Evolutionary conservation across 192 early-diverging fungal genomes (phyloP).

Genomic region (Chytriomyces sp.): DNA sequence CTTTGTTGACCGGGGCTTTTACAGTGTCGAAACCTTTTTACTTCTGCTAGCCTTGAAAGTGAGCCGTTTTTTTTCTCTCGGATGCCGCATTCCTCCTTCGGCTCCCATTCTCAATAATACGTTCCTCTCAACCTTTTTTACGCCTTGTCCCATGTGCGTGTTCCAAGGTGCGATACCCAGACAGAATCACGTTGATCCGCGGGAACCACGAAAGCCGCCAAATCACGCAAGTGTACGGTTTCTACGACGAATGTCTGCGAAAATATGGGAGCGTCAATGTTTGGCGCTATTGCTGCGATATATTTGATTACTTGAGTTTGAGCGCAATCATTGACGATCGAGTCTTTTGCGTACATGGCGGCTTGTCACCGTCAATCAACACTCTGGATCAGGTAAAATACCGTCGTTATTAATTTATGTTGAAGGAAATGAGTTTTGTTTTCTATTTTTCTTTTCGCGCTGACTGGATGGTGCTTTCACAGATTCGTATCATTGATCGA

Average conservation of each 20-base stretch:
- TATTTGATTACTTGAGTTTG: conserved; percentile 96
- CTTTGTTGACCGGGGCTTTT: conserved; percentile 99
- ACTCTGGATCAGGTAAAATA: conserved; percentile 83
- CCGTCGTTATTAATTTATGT: background rate
- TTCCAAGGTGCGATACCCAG: conserved; percentile 54
- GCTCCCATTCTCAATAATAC: too few species aligned
- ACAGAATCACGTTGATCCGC: conserved; percentile 87
- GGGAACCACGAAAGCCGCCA: conserved; percentile 99
- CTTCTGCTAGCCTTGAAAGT: conserved; percentile 95
- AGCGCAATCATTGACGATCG: conserved; percentile 95
- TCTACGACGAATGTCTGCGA: conserved; percentile 98
- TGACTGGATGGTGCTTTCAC: background rate
- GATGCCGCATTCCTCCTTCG: too few species aligned
- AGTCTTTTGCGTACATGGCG: conserved; percentile 99
- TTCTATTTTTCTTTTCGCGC: background rate
- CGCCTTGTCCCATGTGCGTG: background rate
- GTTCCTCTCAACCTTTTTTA: background rate
- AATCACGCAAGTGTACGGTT: conserved; percentile 99
- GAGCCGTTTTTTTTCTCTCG: conserved; percentile 5
- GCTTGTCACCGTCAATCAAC: conserved; percentile 91
- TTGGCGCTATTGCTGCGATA: conserved; percentile 96
- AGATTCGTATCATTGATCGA: conserved; percentile 61
- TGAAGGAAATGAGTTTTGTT: background rate
- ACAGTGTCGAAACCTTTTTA: conserved; percentile 97
- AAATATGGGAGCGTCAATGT: conserved; percentile 99